Evolutionary conservation across 176 grass and related monocot genomes (phyloP).

Genomic region (Microstegium vimineum): DNA sequence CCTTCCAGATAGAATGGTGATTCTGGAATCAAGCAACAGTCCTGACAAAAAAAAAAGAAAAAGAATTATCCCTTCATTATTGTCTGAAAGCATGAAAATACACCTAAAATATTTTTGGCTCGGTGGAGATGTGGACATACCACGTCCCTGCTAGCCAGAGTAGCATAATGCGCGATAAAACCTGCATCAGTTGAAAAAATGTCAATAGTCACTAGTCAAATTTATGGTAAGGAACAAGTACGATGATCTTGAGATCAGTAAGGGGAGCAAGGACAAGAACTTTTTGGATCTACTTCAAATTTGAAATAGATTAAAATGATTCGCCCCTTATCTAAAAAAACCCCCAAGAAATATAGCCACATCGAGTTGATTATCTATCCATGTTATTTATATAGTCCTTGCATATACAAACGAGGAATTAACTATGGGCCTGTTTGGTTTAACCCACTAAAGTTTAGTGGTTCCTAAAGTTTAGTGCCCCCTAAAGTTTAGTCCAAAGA

Average conservation of each 20-base stretch:
- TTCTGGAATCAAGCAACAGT: conserved; percentile 96
- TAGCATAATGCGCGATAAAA: conserved; percentile 94
- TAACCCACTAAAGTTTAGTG: too few species aligned
- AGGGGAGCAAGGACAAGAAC: not conserved
- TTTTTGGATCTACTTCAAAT: not conserved
- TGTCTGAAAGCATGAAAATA: not conserved
- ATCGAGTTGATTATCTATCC: not conserved
- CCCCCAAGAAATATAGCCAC: not conserved
- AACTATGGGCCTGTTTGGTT: too few species aligned
- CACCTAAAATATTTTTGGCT: not conserved
- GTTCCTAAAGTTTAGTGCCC: too few species aligned
- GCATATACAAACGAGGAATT: not conserved
- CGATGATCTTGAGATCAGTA: not conserved
- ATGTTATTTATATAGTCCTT: not conserved
- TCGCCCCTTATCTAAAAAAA: not conserved
- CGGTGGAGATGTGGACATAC: conserved; percentile 45
- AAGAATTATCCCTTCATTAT: conserved; percentile 2
- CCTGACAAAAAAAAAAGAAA: conserved; percentile 43
- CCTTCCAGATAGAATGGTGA: conserved; percentile 93
- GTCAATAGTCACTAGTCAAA: not conserved
- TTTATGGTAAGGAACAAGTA: not conserved
- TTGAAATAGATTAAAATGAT: not conserved
- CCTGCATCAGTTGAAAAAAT: conserved; percentile 47
- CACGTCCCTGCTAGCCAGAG: conserved; percentile 98
- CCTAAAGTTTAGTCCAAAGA: too few species aligned